phyloP scores from a whole-genome alignment of 495 filamentous ascomycete species.

The Podospora fimiseda region DNA sequence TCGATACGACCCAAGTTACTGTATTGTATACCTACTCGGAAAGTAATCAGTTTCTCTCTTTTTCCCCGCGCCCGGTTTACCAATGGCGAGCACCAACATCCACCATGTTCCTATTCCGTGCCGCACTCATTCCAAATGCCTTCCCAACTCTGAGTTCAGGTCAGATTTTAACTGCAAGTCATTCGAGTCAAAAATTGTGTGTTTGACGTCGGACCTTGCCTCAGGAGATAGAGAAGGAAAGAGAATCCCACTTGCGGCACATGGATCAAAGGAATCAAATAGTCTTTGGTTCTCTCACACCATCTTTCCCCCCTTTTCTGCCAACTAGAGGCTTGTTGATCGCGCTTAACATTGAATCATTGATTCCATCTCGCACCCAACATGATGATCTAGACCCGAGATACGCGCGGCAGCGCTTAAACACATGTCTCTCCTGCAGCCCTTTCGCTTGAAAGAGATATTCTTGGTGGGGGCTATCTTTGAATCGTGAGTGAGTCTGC shows the following conservation, averaged over 20 bases:
- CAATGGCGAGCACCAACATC: background rate
- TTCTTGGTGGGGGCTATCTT: background rate
- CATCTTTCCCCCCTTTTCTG: background rate
- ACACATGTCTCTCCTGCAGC: background rate
- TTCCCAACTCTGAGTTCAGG: background rate
- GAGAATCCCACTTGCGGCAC: background rate
- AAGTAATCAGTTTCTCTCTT: background rate
- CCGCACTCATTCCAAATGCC: background rate
- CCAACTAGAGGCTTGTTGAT: too few species aligned
- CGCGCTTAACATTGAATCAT: too few species aligned
- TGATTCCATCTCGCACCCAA: background rate
- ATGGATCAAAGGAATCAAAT: background rate
- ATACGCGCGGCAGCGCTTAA: conserved; percentile 8
- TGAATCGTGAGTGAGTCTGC: background rate
- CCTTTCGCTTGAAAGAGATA: too few species aligned
- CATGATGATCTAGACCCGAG: background rate
- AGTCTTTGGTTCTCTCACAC: background rate
- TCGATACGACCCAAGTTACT: background rate
- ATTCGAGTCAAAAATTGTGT: background rate
- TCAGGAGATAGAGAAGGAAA: background rate
- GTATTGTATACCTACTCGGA: background rate
- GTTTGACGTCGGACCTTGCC: background rate
- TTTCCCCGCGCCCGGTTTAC: background rate
- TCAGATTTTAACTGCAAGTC: background rate
- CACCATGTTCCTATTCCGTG: background rate